These are phyloP conservation scores for Arabis hirsuta DNA, from an alignment of 345 rosid genomes.

Conservation along the genomic window DNA sequence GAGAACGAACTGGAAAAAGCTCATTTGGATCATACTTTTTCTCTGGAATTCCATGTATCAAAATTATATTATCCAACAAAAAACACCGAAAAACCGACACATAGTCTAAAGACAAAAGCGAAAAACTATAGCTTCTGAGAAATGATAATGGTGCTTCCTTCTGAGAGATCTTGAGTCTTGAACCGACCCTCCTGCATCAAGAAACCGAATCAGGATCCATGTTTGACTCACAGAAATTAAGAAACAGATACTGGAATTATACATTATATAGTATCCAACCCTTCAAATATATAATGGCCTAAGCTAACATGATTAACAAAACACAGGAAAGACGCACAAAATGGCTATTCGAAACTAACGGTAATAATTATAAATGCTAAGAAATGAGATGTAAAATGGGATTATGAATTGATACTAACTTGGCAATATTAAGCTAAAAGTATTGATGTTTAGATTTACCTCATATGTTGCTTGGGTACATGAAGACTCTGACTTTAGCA, in stretches of 20 bases:
- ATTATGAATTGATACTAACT: background rate
- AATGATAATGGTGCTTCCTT: conserved; percentile 20
- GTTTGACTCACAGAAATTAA: background rate
- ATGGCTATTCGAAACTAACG: background rate
- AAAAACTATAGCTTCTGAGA: conserved; percentile 20
- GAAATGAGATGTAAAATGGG: background rate
- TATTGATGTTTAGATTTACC: conserved; percentile 42
- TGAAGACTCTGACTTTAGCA: conserved; percentile 83
- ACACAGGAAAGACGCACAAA: background rate
- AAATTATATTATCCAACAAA: conserved; percentile 12
- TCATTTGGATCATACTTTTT: background rate
- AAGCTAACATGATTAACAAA: background rate
- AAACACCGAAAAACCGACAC: conserved; percentile 20
- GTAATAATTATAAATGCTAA: background rate
- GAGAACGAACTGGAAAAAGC: background rate
- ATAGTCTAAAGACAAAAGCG: conserved; percentile 32
- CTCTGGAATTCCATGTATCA: conserved; percentile 9
- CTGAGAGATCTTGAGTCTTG: background rate
- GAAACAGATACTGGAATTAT: background rate
- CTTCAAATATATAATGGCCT: background rate
- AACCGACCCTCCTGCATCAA: conserved; percentile 21
- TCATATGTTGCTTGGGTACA: conserved; percentile 94
- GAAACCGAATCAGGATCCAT: background rate
- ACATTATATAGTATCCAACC: background rate
- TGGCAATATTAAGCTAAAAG: background rate